Evolutionary conservation across 2,329 filamentous ascomycete genomes (phyloP).

Genomic region (Cordyceps tenuipes): DNA sequence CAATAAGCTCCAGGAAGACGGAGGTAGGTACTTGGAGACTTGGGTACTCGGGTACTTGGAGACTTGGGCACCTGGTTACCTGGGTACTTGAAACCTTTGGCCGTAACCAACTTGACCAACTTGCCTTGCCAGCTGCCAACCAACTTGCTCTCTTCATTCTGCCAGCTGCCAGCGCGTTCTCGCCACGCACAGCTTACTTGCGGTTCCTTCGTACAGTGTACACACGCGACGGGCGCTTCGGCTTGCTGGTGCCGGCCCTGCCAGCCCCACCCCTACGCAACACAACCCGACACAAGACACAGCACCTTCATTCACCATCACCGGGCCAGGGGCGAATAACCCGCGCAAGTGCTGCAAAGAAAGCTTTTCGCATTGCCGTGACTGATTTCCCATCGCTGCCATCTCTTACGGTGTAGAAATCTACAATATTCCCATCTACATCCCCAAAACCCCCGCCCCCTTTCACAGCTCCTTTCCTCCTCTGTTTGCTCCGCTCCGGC

Average conservation of each 20-base stretch:
- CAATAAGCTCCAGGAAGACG: neutral
- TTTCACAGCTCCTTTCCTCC: neutral
- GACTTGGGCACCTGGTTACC: too few species aligned
- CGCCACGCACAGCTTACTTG: neutral
- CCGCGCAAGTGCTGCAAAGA: too few species aligned
- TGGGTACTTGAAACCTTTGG: too few species aligned
- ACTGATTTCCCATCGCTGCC: neutral
- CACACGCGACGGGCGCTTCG: conserved; percentile 1
- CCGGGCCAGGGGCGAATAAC: too few species aligned
- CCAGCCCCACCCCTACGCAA: conserved; percentile 5
- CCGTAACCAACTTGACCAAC: too few species aligned
- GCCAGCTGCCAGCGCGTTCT: neutral
- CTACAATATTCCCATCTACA: neutral
- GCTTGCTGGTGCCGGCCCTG: conserved; percentile 7
- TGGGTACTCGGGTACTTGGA: too few species aligned
- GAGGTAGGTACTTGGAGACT: neutral
- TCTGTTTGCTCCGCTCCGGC: conserved; percentile 7
- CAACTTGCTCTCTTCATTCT: neutral
- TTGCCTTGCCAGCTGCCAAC: too few species aligned
- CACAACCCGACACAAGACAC: conserved; percentile 2
- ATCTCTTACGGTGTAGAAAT: neutral
- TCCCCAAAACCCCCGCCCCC: neutral
- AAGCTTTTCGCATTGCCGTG: neutral
- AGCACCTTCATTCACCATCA: neutral
- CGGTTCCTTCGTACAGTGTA: neutral